Base-by-base conservation (phyloP, 1,284 basidiomycete species). In the Trametes polyzona region DNA sequence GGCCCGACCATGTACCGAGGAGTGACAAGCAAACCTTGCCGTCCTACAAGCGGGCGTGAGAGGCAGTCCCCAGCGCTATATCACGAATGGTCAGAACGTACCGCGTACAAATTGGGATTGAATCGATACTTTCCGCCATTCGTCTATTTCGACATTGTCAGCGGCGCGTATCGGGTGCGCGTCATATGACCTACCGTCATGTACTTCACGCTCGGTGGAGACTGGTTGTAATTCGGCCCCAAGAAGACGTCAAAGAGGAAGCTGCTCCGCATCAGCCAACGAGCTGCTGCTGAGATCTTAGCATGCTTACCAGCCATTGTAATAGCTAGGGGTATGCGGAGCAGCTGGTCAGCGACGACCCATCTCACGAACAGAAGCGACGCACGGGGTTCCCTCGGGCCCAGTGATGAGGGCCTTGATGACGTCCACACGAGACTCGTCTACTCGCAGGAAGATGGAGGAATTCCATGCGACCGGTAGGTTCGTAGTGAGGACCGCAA, bases 21-120 rank as follows among this genome's bases (percentile, higher is more conserved):
- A 96, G 76, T 32, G 90, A 93, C 37, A 96, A 74, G 71, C 94
- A 96, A 14, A 97, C 95, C 78, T 97, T 96, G 27, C 90, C 92
- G 66, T 94, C 89, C 88, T 92, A 63, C 35, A 37, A 23, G 54
- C 30, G 43, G 27, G 27, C 47, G 27, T 62, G 19, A 49, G 35
- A 40, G 55, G 35, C n/a, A 19, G 4, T 46, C n/a, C 33, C 21
- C 43, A 26, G 50, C 23, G 39, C 35, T 7, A 24, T 17, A 12
- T 27, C 26, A 51, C 43, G 32, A 29, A 51, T 46, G 32, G 19
- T 33, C 29, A 17, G 30, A 6, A 74, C 85, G 67, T 70, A 90
- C 91, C 42, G 89, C 90, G 69, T 95, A 96, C 24, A 96, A 77
- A 69, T 96, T 96, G 3, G 94, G 94, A 66, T 96, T 96, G 75